These are phyloP conservation scores for Xylariales sp. DNA, from an alignment of 2,329 filamentous ascomycete genomes.

Conservation along the genomic window DNA sequence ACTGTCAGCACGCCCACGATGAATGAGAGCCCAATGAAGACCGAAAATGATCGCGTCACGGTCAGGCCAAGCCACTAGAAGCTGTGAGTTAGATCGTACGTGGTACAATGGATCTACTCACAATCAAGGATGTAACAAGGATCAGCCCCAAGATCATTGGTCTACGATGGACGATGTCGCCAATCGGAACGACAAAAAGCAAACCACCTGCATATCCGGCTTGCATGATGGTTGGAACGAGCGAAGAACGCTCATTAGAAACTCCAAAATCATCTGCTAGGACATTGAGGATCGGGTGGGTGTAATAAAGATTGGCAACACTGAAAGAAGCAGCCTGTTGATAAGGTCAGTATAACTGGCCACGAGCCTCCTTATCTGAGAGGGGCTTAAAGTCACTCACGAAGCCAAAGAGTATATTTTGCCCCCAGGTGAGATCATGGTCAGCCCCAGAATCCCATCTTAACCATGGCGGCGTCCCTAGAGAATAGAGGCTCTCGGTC, in stretches of 20 bases:
- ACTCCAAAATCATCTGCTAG: slow-evolving; percentile 68
- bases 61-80: slow-evolving; percentile 64
- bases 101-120: slow-evolving; percentile 29
- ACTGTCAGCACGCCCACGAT: slow-evolving; percentile 73
- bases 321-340: slow-evolving; percentile 55
- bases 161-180: slow-evolving; percentile 63
- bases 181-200: slow-evolving; percentile 70
- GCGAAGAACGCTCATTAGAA: slow-evolving; percentile 60
- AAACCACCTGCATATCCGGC: slow-evolving; percentile 73
- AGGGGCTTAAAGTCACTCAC: neutral
- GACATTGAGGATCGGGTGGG: slow-evolving; percentile 72
- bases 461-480: neutral
- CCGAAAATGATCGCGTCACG: slow-evolving; percentile 57
- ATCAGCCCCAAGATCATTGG: slow-evolving; percentile 66
- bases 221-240: slow-evolving; percentile 72
- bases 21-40: slow-evolving; percentile 68
- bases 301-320: slow-evolving; percentile 79
- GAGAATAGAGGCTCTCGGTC: too few relatives aligned
- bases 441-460: neutral
- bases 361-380: neutral
- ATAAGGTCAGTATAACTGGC: neutral
- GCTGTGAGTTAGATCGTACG: neutral
- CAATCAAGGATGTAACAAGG: slow-evolving; percentile 63
- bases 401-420: neutral
- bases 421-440: neutral